Conservation (phyloP, 257 asterid genomes). For the Ocimum tenuiflorum region DNA sequence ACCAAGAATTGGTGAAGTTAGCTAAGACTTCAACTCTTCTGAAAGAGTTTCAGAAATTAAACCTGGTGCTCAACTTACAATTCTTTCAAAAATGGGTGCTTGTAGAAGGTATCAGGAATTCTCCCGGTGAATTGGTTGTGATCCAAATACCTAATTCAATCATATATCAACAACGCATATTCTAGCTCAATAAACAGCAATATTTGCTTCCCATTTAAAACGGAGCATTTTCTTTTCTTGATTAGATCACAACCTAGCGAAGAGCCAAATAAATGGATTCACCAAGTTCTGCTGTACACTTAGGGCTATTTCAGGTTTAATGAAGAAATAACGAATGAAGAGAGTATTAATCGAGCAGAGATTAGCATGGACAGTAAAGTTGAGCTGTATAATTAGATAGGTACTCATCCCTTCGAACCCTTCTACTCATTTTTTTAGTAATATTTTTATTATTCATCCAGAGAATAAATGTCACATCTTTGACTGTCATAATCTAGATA, state of each 20-base stretch:
- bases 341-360: not conserved
- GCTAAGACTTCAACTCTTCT: not conserved
- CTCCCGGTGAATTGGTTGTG: constrained; percentile 94
- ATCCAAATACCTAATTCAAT: constrained; percentile 74
- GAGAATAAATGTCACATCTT: no score
- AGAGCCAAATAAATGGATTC: constrained; percentile 2
- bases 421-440: no score
- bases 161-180: not conserved
- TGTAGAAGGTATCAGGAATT: constrained; percentile 93
- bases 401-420: no score
- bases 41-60: not conserved
- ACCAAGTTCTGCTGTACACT: no score
- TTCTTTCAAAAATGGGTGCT: constrained; percentile 90
- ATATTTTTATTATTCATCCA: no score
- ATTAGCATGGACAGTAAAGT: not conserved
- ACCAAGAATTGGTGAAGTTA: not conserved
- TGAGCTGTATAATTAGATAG: not conserved
- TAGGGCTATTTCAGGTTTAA: no score
- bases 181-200: not conserved
- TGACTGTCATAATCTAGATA: no score
- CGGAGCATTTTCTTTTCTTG: not conserved
- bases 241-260: no score
- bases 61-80: constrained; percentile 40
- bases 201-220: not conserved
- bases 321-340: not conserved